A percentile compares a stretch with the other conserved stretches of the same genome.
Evolutionary conservation across 192 early-diverging fungal species (phyloP).

Genomic region (Cetraspora pellucida): DNA sequence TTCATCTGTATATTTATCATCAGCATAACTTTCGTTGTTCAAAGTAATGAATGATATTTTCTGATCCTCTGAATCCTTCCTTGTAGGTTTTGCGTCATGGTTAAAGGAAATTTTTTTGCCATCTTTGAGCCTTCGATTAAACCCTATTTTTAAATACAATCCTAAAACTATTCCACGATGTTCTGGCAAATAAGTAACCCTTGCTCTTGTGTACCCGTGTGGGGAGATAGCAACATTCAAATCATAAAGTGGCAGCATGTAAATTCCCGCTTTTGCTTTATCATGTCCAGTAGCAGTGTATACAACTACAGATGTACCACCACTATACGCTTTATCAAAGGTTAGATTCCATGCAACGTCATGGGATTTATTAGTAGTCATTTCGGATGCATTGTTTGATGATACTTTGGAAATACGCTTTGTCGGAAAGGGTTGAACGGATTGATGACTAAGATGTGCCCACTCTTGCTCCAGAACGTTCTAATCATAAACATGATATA

Average conservation of each 20-base stretch:
- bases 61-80: background rate
- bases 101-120: background rate
- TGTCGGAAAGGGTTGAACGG: conserved; percentile 10
- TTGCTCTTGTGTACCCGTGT: background rate
- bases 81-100: background rate
- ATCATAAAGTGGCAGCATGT: background rate
- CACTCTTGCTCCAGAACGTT: conserved; percentile 12
- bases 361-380: background rate
- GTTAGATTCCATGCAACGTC: background rate
- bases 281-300: background rate
- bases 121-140: background rate
- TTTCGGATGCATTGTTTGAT: background rate
- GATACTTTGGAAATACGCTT: background rate
- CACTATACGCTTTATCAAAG: conserved; percentile 11
- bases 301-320: conserved; percentile 18
- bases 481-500: background rate
- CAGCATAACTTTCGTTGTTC: background rate
- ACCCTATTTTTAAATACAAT: conserved; percentile 2
- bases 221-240: background rate
- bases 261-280: background rate
- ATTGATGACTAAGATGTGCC: conserved; percentile 21
- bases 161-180: background rate
- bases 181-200: conserved; percentile 9
- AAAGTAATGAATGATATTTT: background rate
- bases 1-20: background rate